Conservation (phyloP, 75 land plant genomes). For the Ceratopteris richardii region DNA sequence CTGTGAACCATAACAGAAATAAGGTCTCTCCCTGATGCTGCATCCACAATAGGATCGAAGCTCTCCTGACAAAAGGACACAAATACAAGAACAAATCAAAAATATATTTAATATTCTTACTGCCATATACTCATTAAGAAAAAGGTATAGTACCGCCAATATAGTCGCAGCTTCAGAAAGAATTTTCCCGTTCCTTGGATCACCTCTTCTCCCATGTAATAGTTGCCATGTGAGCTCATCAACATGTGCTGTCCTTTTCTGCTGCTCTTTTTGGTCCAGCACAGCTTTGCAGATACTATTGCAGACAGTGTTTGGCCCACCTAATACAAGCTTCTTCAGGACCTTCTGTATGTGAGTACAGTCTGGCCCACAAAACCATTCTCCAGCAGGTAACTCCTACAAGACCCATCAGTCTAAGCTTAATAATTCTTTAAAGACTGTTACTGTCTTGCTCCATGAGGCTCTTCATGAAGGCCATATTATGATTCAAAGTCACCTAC, state of each 20-base stretch:
- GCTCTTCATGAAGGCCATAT: no score
- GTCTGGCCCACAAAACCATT: slow-evolving; percentile 63
- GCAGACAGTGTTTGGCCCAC: slow-evolving; percentile 29
- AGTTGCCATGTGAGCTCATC: slow-evolving; percentile 44
- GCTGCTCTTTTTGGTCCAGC: slow-evolving; percentile 5
- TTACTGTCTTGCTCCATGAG: no score
- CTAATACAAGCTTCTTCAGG: slow-evolving; percentile 34
- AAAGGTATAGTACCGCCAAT: slow-evolving; percentile 39
- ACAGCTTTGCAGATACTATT: slow-evolving; percentile 10
- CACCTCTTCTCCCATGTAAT: slow-evolving; percentile 54
- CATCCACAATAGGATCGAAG: slow-evolving; percentile 73
- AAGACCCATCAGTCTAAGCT: no score
- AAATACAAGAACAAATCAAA: no score
- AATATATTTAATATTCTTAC: no score
- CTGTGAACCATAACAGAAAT: slow-evolving; percentile 86
- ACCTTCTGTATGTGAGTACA: slow-evolving; percentile 42
- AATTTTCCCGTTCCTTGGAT: slow-evolving; percentile 23
- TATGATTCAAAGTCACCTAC: no score
- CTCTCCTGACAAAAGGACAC: slow-evolving; percentile 40
- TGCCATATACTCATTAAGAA: no score
- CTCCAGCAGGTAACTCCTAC: slow-evolving; percentile 61
- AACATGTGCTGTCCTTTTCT: not conserved
- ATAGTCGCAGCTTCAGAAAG: slow-evolving; percentile 47
- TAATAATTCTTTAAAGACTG: no score
- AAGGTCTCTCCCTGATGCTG: slow-evolving; percentile 57